phyloP scores from a whole-genome alignment of 257 asterid species.

The Solanum paucissectum region DNA sequence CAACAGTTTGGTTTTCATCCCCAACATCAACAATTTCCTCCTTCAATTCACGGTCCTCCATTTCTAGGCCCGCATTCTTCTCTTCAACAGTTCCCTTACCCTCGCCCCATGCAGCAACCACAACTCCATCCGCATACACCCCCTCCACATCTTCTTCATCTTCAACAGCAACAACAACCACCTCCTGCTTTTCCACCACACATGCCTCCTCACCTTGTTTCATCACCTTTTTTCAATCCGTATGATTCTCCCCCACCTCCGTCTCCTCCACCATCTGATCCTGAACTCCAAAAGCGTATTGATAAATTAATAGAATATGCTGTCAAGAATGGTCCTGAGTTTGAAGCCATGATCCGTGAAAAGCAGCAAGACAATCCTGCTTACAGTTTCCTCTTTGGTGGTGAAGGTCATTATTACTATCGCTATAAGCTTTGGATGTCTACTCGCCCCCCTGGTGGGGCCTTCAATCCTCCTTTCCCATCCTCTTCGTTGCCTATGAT shows the following conservation, averaged over 20 bases:
- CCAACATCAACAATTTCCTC: conserved; percentile 81
- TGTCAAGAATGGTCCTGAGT: conserved; percentile 91
- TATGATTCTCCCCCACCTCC: conserved; percentile 75
- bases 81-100: conserved; percentile 74
- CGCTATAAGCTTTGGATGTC: conserved; percentile 73
- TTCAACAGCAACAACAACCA: conserved; percentile 39
- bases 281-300: conserved; percentile 86
- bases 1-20: conserved; percentile 80
- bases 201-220: conserved; percentile 56
- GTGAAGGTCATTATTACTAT: conserved; percentile 91
- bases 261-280: conserved; percentile 85
- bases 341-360: conserved; percentile 94
- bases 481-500: conserved; percentile 48
- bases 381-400: conserved; percentile 85
- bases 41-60: conserved; percentile 72
- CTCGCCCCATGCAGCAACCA: conserved; percentile 69
- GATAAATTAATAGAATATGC: conserved; percentile 88
- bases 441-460: conserved; percentile 53
- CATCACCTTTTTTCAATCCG: conserved; percentile 60
- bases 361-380: conserved; percentile 93
- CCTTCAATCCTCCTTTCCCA: conserved; percentile 59
- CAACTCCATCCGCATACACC: conserved; percentile 52
- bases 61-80: conserved; percentile 76
- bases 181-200: conserved; percentile 68
- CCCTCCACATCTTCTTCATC: conserved; percentile 60